Conservation (phyloP, 805 yeast species). For the Zygosaccharomyces bailii region DNA sequence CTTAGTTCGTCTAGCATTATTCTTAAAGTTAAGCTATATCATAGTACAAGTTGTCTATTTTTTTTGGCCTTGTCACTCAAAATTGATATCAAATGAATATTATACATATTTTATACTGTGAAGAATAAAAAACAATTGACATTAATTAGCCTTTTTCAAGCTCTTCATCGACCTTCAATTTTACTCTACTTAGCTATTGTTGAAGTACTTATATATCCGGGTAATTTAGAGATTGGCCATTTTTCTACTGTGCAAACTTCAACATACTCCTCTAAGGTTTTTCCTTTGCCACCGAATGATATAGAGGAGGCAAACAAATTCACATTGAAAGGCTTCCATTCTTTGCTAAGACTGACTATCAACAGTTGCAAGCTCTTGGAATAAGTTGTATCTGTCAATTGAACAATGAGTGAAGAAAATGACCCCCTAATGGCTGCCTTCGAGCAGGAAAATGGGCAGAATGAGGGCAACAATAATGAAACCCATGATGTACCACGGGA, state of each 20-base stretch:
- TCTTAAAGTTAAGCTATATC: too few species aligned
- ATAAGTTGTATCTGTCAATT: neutral
- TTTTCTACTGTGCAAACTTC: neutral
- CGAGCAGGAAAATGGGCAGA: slow-evolving; percentile 17
- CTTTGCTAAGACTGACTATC: neutral
- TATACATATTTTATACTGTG: too few species aligned
- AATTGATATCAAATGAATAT: too few species aligned
- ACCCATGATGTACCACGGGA: slow-evolving; percentile 13
- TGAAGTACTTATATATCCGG: slow-evolving; percentile 1
- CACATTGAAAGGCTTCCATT: neutral
- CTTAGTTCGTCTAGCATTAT: too few species aligned
- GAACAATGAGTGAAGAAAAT: slow-evolving; percentile 55
- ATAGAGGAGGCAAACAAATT: neutral
- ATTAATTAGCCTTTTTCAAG: too few species aligned
- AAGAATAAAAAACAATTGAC: too few species aligned
- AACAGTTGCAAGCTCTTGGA: neutral
- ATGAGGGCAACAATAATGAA: slow-evolving; percentile 10
- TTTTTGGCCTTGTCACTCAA: too few species aligned
- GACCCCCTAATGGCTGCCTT: slow-evolving; percentile 77
- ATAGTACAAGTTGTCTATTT: too few species aligned
- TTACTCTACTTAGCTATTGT: too few species aligned
- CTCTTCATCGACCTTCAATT: too few species aligned
- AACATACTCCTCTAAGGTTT: slow-evolving; percentile 4
- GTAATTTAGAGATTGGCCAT: neutral
- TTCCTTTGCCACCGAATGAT: slow-evolving; percentile 8